A percentile compares a stretch with the other conserved stretches of the same genome.
Evolutionary conservation across 2,329 filamentous ascomycete genomes (phyloP).

Genomic region (Ceratocystis harringtonii): DNA sequence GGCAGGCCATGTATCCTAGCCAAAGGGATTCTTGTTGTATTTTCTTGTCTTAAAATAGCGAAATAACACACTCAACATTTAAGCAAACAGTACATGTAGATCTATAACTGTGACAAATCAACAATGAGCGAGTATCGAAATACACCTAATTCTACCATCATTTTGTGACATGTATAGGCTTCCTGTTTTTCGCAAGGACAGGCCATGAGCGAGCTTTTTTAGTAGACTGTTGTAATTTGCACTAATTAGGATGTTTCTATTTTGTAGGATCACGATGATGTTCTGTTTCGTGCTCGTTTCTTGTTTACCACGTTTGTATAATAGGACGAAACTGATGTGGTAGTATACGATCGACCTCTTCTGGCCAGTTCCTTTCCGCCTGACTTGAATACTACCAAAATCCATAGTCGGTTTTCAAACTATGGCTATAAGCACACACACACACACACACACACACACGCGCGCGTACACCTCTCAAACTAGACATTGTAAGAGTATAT

Average conservation of each 20-base stretch:
- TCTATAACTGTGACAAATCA: neutral
- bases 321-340: neutral
- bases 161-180: too few relatives aligned
- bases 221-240: too few relatives aligned
- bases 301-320: neutral
- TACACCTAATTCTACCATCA: too few relatives aligned
- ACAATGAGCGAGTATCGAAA: too few relatives aligned
- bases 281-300: neutral
- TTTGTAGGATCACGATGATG: neutral
- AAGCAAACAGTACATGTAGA: neutral
- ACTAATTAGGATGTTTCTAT: neutral
- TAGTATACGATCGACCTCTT: neutral
- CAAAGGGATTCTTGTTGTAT: neutral
- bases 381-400: neutral
- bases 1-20: neutral
- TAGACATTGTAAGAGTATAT: too few relatives aligned
- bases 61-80: neutral
- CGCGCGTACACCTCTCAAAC: too few relatives aligned
- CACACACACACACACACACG: too few relatives aligned
- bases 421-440: too few relatives aligned
- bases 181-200: too few relatives aligned
- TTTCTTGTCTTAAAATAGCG: slow-evolving; percentile 3
- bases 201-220: too few relatives aligned
- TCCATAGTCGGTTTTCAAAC: too few relatives aligned
- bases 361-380: neutral